Conservation (phyloP, 257 asterid species). For the Penstemon davidsonii region DNA sequence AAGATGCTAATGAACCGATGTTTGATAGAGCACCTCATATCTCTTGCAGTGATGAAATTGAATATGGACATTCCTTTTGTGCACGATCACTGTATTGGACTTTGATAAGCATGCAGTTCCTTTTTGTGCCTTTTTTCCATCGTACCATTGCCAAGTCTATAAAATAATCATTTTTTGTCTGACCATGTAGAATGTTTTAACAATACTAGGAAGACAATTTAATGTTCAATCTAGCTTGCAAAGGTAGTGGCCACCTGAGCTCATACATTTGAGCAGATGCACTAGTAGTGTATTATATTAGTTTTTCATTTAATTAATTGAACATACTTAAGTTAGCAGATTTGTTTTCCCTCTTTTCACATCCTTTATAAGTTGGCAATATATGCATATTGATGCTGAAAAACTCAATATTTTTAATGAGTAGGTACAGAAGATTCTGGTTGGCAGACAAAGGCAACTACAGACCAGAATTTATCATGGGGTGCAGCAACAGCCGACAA, state of each 20-base stretch:
- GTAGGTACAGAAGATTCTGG: conserved; percentile 53
- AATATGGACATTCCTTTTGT: not conserved
- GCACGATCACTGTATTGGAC: not conserved
- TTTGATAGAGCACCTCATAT: conserved; percentile 13
- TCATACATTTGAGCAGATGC: conserved; percentile 15
- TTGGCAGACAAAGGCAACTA: conserved; percentile 53
- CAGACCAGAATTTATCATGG: conserved; percentile 61
- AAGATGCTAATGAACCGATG: conserved; percentile 4
- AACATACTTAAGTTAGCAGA: conserved; percentile 12
- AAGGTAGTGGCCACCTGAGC: conserved; percentile 4
- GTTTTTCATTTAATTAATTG: not conserved
- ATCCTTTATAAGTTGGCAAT: too few relatives aligned
- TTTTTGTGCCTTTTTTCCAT: not conserved
- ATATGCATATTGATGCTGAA: not conserved
- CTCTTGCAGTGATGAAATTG: conserved; percentile 11
- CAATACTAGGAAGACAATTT: not conserved
- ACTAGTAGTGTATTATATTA: conserved; percentile 24
- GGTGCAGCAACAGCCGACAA: conserved; percentile 34
- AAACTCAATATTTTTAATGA: conserved; percentile 10
- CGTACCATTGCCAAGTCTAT: conserved; percentile 1
- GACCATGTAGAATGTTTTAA: not conserved
- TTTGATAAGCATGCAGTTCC: not conserved
- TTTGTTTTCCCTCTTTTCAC: too few relatives aligned
- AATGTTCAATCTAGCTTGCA: conserved; percentile 11
- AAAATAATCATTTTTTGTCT: not conserved